Conservation (phyloP, 345 rosid species). For the Pelargonium nanum region DNA sequence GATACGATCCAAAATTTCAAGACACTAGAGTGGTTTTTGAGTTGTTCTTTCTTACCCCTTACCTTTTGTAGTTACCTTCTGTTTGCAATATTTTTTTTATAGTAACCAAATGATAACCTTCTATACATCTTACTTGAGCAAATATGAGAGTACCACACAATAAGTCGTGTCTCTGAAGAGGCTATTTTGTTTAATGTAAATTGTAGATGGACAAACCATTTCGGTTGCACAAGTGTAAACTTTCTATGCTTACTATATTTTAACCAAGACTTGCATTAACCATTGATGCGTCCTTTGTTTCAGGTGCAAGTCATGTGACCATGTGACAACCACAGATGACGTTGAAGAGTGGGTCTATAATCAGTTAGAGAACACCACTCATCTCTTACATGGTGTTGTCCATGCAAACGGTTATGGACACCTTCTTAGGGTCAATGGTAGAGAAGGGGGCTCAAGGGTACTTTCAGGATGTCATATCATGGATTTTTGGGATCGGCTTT, state of each 20-base stretch:
- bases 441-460: conserved; percentile 59
- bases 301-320: conserved; percentile 50
- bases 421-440: conserved; percentile 63
- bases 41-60: no score
- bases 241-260: neutral
- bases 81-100: neutral
- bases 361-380: conserved; percentile 54
- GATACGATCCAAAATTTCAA: no score
- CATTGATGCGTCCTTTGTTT: conserved; percentile 2
- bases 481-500: conserved; percentile 68
- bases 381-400: conserved; percentile 58
- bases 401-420: conserved; percentile 66
- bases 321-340: conserved; percentile 33
- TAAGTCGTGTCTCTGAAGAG: no score
- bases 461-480: conserved; percentile 56
- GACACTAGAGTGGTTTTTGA: no score
- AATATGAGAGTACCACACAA: no score
- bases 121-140: neutral
- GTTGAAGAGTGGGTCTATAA: conserved; percentile 53
- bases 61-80: neutral
- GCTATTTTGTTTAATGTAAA: no score
- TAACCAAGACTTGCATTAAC: neutral
- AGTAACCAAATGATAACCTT: neutral
- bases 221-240: no score
- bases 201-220: neutral